These are phyloP conservation scores for Suillus lakei DNA, from an alignment of 768 basidiomycete genomes.

Conservation along the genomic window DNA sequence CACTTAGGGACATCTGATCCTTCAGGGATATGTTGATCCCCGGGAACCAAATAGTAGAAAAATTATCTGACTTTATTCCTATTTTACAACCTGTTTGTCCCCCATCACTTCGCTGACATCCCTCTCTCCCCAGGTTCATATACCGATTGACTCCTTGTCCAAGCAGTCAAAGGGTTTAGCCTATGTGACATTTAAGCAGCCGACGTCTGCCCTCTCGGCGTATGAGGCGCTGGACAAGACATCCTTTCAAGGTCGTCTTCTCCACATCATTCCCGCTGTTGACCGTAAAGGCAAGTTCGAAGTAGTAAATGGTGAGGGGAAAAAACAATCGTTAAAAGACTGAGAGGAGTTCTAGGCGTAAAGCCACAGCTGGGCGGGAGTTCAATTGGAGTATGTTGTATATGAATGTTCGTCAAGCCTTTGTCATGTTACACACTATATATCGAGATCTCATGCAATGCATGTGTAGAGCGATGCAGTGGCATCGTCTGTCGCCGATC, in stretches of 20 bases:
- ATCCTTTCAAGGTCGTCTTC: constrained; percentile 88
- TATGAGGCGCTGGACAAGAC: constrained; percentile 80
- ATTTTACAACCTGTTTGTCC: neutral
- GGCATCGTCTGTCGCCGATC: constrained; percentile 84
- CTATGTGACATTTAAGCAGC: constrained; percentile 55
- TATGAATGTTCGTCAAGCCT: constrained; percentile 84
- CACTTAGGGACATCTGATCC: constrained; percentile 56
- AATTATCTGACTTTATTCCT: constrained; percentile 38
- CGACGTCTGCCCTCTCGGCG: constrained; percentile 64
- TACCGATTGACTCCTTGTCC: constrained; percentile 53
- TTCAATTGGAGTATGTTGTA: constrained; percentile 96
- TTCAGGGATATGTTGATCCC: constrained; percentile 43
- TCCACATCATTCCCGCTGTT: constrained; percentile 89
- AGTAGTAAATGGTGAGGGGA: constrained; percentile 44
- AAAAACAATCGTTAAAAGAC: constrained; percentile 64
- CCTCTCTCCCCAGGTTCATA: constrained; percentile 50
- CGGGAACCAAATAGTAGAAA: constrained; percentile 62
- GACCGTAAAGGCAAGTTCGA: constrained; percentile 58
- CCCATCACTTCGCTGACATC: neutral
- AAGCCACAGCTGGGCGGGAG: constrained; percentile 70
- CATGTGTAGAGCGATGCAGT: constrained; percentile 85
- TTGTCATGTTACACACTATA: constrained; percentile 21
- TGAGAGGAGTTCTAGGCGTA: constrained; percentile 61
- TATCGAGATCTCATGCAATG: constrained; percentile 26
- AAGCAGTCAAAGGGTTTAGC: constrained; percentile 64